Conservation (phyloP, 1,139 yeast species). For the Arxiozyma bovina region DNA sequence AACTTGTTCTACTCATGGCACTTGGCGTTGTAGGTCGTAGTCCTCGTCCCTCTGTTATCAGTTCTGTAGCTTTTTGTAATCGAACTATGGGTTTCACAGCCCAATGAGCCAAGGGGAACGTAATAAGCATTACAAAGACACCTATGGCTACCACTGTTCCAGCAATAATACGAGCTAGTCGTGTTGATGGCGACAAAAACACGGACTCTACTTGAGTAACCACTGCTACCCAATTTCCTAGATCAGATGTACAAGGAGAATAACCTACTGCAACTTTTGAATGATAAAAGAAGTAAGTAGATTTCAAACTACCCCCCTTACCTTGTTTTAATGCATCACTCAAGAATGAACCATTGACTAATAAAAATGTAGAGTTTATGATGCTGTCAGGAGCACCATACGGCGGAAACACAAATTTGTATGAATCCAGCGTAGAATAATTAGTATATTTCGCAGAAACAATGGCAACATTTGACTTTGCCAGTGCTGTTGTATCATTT, state of each 20-base stretch:
- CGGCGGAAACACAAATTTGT: conserved; percentile 35
- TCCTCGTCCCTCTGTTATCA: conserved; percentile 36
- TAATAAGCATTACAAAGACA: conserved; percentile 59
- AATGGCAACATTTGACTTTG: conserved; percentile 37
- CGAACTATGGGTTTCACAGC: conserved; percentile 79
- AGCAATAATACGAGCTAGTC: conserved; percentile 57
- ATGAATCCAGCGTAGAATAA: conserved; percentile 27
- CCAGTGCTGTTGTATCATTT: conserved; percentile 40
- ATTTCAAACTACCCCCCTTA: conserved; percentile 45
- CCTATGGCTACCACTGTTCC: conserved; percentile 79
- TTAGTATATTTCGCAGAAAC: conserved; percentile 29
- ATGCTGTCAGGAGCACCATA: conserved; percentile 19
- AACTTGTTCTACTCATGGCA: conserved; percentile 17
- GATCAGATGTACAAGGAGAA: conserved; percentile 43
- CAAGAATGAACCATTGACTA: conserved; percentile 25
- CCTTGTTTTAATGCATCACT: conserved; percentile 22
- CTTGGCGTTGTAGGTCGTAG: conserved; percentile 20
- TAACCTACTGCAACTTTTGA: conserved; percentile 61
- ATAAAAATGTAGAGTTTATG: conserved; percentile 22
- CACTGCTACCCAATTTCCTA: conserved; percentile 65
- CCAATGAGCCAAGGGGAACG: conserved; percentile 76
- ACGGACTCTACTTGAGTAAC: conserved; percentile 55
- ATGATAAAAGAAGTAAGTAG: conserved; percentile 38
- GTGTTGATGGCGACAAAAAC: conserved; percentile 56
- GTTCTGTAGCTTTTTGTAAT: conserved; percentile 77